Base-by-base conservation (phyloP, 1,284 basidiomycete genomes). In the Marasmius fiardii region DNA sequence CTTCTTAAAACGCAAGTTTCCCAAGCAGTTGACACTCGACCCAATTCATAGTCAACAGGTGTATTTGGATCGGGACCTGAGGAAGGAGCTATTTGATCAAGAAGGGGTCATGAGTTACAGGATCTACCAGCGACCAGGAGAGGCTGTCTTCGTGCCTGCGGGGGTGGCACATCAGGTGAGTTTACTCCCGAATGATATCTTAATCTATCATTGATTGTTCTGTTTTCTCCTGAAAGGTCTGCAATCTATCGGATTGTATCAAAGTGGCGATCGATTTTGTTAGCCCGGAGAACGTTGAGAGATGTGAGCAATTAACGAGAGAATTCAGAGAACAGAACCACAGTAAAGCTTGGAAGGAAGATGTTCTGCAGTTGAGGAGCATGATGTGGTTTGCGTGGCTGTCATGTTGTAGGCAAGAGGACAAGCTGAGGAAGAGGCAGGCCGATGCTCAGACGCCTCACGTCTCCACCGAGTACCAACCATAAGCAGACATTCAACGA, bases 181-280 rank as follows among this genome's bases (percentile, higher is more conserved):
- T 68, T 48, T 16, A 6, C 10, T 55, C 21, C 37, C 53, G 53
- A 48, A 52, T 43, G 35, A 21, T 35, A 14, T 24, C 31, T 58
- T 47, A 1, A 26, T 10, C 33, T 58, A 2, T 34, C 54, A 11
- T 52, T 55, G 18, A 33, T 44, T 4, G n/a, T n/a, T 55, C 43
- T 34, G 47, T 21, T 45, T 51, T 44, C 37, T 61, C n/a, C n/a
- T n/a, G n/a, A n/a, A n/a, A 91, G 83, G 90, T 92, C 6, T 85
- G 86, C 65, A 95, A 95, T 65, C 73, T 95, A 33, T 80, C 92
- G 11, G 93, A 97, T 69, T 96, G 92, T 68, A 88, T 98, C 75
- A 98, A 98, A 74, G 91, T 97, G 48, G 95, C 95, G n/a, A 81
- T 92, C 61, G 95, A 98, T 73, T 98, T 95, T 72, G 93, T 98